Evolutionary conservation across 306 rosid species (phyloP), one percentile per base, ranked within the genome.

Genomic region (Fragaria vesca): DNA sequence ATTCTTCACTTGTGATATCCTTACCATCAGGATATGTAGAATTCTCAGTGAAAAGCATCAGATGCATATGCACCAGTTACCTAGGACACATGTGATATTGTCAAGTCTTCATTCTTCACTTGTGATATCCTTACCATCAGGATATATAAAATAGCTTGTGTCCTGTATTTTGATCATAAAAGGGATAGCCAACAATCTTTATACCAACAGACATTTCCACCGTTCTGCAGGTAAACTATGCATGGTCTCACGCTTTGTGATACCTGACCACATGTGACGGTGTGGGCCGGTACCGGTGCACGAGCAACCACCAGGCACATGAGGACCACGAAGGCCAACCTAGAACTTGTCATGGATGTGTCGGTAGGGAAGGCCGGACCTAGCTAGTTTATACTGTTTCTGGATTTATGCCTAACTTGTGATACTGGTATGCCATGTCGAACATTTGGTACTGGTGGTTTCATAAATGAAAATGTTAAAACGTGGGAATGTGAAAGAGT

Each of bases 241-340:
- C 97, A 91, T 2, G 83, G 74, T 8, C 26, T 46, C 20, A 75
- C 13, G 52, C n/a, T 17, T 8, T 30, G 0, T 0, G 13, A 0
- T 0, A 89, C 93, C 5, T 42, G 26, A 0, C 81, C 82, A 55
- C 94, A 90, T 5, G 78, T 3, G 18, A 83, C 10, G 11, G 85
- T 85, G 12, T 76, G 58, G 3, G 84, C 80, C 16, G 79, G 46
- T 2, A 60, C 10, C 9, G 86, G 88, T 60, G 88, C 80, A 70
- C 72, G 57, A 47, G 52, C 52, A 7, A 83, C 17, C 47, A 83
- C 75, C 83, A 78, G 73, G 86, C 84, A 87, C 70, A 74, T 13
- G 5, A 83, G 46, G 12, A 78, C 70, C 72, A 76, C 55, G 9
- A 54, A 62, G 8, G 79, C 78, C 24, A 74, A 24, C 83, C 83